These are phyloP conservation scores for Anaeramoeba flamelloides DNA, from an alignment of 78 protist species.

Conservation along the genomic window DNA sequence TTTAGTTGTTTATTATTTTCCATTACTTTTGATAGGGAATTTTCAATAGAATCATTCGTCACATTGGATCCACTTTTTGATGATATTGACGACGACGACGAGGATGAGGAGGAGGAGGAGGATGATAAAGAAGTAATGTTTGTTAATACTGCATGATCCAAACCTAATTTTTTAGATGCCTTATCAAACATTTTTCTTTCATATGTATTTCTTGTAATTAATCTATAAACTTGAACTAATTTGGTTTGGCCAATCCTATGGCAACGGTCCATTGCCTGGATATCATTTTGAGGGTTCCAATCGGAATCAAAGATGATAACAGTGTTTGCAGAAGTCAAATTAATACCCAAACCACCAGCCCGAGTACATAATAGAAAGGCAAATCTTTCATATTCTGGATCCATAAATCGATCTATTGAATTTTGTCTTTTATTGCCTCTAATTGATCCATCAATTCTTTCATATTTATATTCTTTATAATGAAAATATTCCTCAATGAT, in stretches of 20 bases:
- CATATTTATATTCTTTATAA: slow-evolving; percentile 3
- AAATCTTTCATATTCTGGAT: not conserved
- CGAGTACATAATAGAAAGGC: slow-evolving; percentile 13
- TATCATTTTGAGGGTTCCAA: slow-evolving; percentile 58
- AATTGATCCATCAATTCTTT: slow-evolving; percentile 14
- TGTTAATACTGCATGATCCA: not conserved
- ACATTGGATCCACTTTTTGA: too few relatives aligned
- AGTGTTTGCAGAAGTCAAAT: slow-evolving; percentile 44
- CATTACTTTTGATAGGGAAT: too few relatives aligned
- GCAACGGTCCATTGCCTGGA: slow-evolving; percentile 27
- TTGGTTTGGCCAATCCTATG: not conserved
- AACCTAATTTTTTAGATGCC: not conserved
- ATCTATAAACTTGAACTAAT: not conserved
- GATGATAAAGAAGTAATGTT: too few relatives aligned
- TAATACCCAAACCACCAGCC: slow-evolving; percentile 61
- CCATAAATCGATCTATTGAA: slow-evolving; percentile 31
- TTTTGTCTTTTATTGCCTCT: not conserved
- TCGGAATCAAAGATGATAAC: slow-evolving; percentile 56
- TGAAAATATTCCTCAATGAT: not conserved
- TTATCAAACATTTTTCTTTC: not conserved
- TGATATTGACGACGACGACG: too few relatives aligned
- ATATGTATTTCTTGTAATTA: not conserved
- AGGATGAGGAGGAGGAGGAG: too few relatives aligned
- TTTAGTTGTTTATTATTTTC: not conserved
- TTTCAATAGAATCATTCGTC: too few relatives aligned